Evolutionary conservation across 1,284 basidiomycete species (phyloP), one percentile per base, ranked within the genome.

Genomic region (Austroboletus niveus): DNA sequence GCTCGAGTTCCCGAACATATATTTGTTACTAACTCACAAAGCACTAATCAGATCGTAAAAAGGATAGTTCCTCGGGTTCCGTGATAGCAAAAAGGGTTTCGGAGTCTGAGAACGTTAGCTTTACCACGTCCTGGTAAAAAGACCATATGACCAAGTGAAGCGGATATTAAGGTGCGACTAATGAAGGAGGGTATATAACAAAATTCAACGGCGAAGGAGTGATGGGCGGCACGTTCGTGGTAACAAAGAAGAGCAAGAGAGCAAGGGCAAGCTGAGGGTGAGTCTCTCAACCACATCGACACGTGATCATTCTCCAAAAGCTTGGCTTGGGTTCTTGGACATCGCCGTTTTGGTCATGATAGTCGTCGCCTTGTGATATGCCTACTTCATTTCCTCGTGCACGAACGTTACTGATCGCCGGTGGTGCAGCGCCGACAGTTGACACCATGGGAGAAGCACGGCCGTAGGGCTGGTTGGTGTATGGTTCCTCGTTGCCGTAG

Each of bases 371-470:
- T 56, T 82, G 79, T 45, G 85, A 78, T 52, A 79, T 75, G 46
- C 85, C 85, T 32, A 79, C 72, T 65, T 87, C 83, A 42, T 84
- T 86, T 52, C 75, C 84, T 58, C 75, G 73, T 51, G 85, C 87
- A 45, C 86, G 81, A 53, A 87, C 79, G 59, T 81, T 79, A 68
- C 82, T 89, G 53, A 89, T 68, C 38, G 85, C 85, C 30, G 85
- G 86, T 49, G 84, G 85, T 30, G 79, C 85, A 42, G 82, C 81
- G 43, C 77, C 79, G 44, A 78, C 77, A 53, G 74, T 82, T 35
- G 85, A 78, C 48, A 87, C 78, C 87, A 90, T 90, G 17, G 86
- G 86, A 36, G 87, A 88, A 42, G 79, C 76, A 42, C 84, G 79
- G 22, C 85, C 85, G 60, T 90, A 90, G 34, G 74, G 72, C 60